Evolutionary conservation across 2,329 filamentous ascomycete species (phyloP).

Genomic region (Penicillium vulpinum): DNA sequence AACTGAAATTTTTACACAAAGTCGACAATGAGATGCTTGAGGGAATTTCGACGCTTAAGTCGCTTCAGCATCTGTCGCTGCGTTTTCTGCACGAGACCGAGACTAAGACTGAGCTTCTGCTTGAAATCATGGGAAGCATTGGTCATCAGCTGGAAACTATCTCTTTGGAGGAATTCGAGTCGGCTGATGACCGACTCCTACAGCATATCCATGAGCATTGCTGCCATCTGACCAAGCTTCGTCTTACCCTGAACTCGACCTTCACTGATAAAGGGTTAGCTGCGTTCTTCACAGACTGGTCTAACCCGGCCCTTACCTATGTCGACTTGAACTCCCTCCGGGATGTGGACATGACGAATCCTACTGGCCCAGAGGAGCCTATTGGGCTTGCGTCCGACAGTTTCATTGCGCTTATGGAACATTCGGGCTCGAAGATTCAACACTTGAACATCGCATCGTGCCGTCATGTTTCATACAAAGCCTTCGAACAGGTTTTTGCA

Average conservation of each 20-base stretch:
- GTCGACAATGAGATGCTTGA: constrained; percentile 66
- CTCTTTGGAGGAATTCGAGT: constrained; percentile 68
- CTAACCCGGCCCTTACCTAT: constrained; percentile 67
- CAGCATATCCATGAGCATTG: constrained; percentile 70
- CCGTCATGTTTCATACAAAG: constrained; percentile 71
- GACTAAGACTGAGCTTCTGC: constrained; percentile 57
- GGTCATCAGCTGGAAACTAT: constrained; percentile 72
- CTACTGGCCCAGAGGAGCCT: constrained; percentile 61
- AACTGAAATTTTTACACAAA: constrained; percentile 77
- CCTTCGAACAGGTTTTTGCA: constrained; percentile 74
- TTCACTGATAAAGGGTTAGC: constrained; percentile 75
- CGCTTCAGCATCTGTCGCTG: constrained; percentile 74
- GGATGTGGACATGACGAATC: constrained; percentile 69
- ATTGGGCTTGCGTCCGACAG: constrained; percentile 74
- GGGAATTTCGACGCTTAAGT: constrained; percentile 61
- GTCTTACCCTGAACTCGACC: constrained; percentile 73
- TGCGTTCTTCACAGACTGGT: constrained; percentile 72
- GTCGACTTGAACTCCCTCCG: constrained; percentile 77
- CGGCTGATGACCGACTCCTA: constrained; percentile 69
- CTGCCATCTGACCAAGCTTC: constrained; percentile 68
- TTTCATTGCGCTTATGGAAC: constrained; percentile 78
- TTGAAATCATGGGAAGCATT: constrained; percentile 61
- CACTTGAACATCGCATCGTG: constrained; percentile 79
- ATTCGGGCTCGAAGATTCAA: constrained; percentile 68
- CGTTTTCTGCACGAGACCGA: constrained; percentile 61